phyloP scores from a whole-genome alignment of 179 eudicot genomes.

The Patellifolia procumbens region DNA sequence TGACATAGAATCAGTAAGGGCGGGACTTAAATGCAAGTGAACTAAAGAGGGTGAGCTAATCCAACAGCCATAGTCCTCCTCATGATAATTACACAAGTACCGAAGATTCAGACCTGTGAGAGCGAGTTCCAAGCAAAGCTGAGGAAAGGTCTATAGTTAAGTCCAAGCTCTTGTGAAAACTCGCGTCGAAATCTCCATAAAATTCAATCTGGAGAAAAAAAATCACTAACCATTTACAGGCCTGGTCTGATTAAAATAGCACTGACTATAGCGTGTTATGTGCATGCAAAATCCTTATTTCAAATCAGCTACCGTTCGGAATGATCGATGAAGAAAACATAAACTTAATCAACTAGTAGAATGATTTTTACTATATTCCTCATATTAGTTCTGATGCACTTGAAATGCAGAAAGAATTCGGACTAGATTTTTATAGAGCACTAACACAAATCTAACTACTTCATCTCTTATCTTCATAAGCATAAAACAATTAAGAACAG shows the following conservation, averaged over 20 bases:
- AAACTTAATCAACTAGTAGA: constrained; percentile 5
- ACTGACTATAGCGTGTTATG: not conserved
- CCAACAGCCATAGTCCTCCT: not conserved
- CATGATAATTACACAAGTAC: not conserved
- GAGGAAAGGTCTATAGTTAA: constrained; percentile 65
- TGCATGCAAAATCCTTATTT: not conserved
- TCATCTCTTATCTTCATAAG: too few species aligned
- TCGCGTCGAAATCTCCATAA: constrained; percentile 85
- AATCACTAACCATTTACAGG: not conserved
- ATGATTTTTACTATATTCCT: not conserved
- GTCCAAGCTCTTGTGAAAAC: constrained; percentile 92
- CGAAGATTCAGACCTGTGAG: constrained; percentile 57
- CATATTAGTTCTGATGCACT: not conserved
- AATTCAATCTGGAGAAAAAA: constrained; percentile 61
- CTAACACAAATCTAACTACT: too few species aligned
- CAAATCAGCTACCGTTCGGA: not conserved
- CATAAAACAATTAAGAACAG: too few species aligned
- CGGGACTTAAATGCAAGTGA: not conserved
- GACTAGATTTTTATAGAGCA: too few species aligned
- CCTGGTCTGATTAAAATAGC: not conserved
- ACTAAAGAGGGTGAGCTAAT: not conserved
- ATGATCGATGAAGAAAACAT: not conserved
- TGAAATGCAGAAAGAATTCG: not conserved
- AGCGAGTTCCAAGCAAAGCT: constrained; percentile 85
- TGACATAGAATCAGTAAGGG: not conserved